Evolutionary conservation across 768 basidiomycete species (phyloP).

Genomic region (Auricularia sp.): DNA sequence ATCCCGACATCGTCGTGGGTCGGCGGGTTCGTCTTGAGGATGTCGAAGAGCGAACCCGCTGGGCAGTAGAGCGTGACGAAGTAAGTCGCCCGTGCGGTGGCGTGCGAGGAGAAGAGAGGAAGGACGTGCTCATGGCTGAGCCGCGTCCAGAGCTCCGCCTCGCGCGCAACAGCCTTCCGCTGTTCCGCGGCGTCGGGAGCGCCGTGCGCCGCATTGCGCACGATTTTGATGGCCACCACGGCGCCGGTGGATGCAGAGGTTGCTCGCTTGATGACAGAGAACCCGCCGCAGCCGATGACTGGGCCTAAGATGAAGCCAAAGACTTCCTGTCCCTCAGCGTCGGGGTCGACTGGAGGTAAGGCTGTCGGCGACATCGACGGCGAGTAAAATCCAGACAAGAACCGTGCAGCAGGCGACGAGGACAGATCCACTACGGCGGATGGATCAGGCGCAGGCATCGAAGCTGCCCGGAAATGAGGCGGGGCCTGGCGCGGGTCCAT

Average conservation of each 20-base stretch:
- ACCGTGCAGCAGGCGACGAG: conserved; percentile 63
- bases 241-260: conserved; percentile 50
- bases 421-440: conserved; percentile 9
- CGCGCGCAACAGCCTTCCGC: conserved; percentile 53
- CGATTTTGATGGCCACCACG: conserved; percentile 75
- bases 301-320: conserved; percentile 67
- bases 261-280: conserved; percentile 70
- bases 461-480: background rate
- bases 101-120: conserved; percentile 60
- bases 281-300: conserved; percentile 69
- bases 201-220: conserved; percentile 31
- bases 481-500: background rate
- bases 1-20: conserved; percentile 73
- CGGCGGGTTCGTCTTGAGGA: conserved; percentile 58
- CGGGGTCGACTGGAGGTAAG: conserved; percentile 26
- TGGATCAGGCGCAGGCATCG: background rate
- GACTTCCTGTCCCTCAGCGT: conserved; percentile 58
- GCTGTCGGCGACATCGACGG: conserved; percentile 20
- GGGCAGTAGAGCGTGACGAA: conserved; percentile 80
- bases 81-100: conserved; percentile 56
- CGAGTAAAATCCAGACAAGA: conserved; percentile 51
- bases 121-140: conserved; percentile 80
- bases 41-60: conserved; percentile 76
- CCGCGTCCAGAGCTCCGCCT: conserved; percentile 61
- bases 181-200: conserved; percentile 29